Conservation (phyloP, 352 stramenopile genomes). For the Phytophthora melonis region DNA sequence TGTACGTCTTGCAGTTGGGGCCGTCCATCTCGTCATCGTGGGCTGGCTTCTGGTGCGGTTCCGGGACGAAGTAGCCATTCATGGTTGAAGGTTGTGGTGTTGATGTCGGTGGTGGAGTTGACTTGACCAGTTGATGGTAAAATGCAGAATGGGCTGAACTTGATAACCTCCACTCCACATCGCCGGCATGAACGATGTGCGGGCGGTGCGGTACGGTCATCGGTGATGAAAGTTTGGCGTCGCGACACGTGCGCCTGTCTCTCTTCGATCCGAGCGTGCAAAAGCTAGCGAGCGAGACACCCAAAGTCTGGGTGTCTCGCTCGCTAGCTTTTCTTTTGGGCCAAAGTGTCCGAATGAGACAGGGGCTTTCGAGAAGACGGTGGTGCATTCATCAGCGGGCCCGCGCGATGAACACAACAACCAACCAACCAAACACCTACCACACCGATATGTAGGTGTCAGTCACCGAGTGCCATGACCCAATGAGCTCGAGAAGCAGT, state of each 20-base stretch:
- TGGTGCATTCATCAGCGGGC: neutral
- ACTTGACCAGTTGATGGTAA: slow-evolving; percentile 14
- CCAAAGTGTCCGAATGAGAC: slow-evolving; percentile 1
- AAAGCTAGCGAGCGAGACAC: neutral
- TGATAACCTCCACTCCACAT: neutral
- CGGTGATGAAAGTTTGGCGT: slow-evolving; percentile 6
- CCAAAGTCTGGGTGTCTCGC: too few species aligned
- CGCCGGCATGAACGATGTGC: slow-evolving; percentile 5
- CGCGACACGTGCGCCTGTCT: slow-evolving; percentile 12
- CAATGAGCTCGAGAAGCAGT: neutral
- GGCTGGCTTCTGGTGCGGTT: slow-evolving; percentile 25
- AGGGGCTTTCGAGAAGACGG: slow-evolving; percentile 3
- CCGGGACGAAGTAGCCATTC: slow-evolving; percentile 35
- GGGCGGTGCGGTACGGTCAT: slow-evolving; percentile 4
- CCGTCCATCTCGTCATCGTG: slow-evolving; percentile 15
- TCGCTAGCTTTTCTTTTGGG: too few species aligned
- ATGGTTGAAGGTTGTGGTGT: slow-evolving; percentile 12
- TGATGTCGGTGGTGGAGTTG: neutral
- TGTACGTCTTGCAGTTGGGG: slow-evolving; percentile 50
- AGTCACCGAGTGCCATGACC: neutral
- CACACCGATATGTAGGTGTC: neutral
- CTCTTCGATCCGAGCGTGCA: neutral
- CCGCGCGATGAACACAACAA: neutral
- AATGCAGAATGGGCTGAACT: slow-evolving; percentile 9
- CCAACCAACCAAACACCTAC: neutral